Percentiles rank a stretch among this genome's conserved stretches.
phyloP scores from a whole-genome alignment of 805 yeast species.

The Candida parachauliodes region DNA sequence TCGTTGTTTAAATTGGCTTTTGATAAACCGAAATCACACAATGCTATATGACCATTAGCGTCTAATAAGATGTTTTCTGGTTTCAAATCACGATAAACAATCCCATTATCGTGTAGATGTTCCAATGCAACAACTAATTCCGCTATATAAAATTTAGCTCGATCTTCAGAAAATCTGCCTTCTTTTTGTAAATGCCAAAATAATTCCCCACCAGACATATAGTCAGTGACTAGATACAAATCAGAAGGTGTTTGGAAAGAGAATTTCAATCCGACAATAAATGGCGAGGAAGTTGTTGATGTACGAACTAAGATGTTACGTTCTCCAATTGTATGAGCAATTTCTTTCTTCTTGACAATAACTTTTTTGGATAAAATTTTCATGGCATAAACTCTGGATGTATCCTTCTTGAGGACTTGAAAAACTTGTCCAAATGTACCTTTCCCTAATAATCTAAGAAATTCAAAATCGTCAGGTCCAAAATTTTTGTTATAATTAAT shows the following conservation, averaged over 20 bases:
- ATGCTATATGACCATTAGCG: constrained; percentile 95
- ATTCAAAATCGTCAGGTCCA: constrained; percentile 94
- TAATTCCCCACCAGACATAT: constrained; percentile 97
- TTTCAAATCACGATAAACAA: constrained; percentile 93
- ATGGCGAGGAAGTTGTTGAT: constrained; percentile 82
- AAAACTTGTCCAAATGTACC: constrained; percentile 98
- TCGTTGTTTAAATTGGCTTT: constrained; percentile 85
- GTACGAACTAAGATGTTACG: constrained; percentile 92
- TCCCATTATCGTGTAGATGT: constrained; percentile 91
- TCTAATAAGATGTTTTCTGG: constrained; percentile 95
- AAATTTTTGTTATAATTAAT: constrained; percentile 71
- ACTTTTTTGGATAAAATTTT: constrained; percentile 92
- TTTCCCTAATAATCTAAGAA: constrained; percentile 83
- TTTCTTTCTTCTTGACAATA: constrained; percentile 93
- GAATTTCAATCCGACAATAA: constrained; percentile 92
- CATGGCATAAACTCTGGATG: constrained; percentile 93
- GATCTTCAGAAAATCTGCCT: constrained; percentile 86
- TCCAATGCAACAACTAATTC: constrained; percentile 91
- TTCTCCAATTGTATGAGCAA: constrained; percentile 98
- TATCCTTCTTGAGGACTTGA: constrained; percentile 90
- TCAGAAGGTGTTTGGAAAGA: constrained; percentile 95
- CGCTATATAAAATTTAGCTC: constrained; percentile 96
- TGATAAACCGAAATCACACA: constrained; percentile 95
- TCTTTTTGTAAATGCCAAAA: constrained; percentile 97
- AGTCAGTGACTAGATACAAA: constrained; percentile 90